Percentiles rank a stretch among this genome's conserved stretches.
phyloP scores from a whole-genome alignment of 352 stramenopile genomes.

The Phytopythium delawarense region DNA sequence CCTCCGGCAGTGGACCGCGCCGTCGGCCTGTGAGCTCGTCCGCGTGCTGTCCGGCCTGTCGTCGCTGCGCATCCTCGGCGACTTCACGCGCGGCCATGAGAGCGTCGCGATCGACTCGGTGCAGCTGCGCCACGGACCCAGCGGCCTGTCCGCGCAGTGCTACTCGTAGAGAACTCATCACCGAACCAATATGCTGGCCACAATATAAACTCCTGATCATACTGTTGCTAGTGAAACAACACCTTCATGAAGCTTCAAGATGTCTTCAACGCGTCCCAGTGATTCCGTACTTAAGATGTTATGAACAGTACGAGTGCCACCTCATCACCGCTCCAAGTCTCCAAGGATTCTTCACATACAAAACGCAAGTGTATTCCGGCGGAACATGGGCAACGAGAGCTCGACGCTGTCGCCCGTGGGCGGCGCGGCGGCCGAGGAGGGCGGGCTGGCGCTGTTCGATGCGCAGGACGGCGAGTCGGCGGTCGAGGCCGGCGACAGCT shows the following conservation, averaged over 20 bases:
- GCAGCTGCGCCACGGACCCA: conserved; percentile 46
- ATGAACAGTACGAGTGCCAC: not conserved
- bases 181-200: too few species aligned
- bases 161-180: conserved; percentile 13
- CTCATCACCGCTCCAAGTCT: not conserved
- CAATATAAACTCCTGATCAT: not conserved
- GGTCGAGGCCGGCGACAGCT: conserved; percentile 54
- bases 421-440: conserved; percentile 10
- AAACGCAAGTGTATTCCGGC: not conserved
- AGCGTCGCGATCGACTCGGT: conserved; percentile 88
- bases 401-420: conserved; percentile 21
- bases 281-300: not conserved
- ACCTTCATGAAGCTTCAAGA: too few species aligned
- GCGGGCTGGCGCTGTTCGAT: conserved; percentile 2
- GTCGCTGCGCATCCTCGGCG: conserved; percentile 82
- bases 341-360: not conserved
- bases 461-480: conserved; percentile 15
- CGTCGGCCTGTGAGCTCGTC: conserved; percentile 86
- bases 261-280: not conserved
- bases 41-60: conserved; percentile 83
- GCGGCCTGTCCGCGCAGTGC: conserved; percentile 29
- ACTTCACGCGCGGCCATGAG: conserved; percentile 90
- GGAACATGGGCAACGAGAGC: conserved; percentile 47
- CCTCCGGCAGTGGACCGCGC: conserved; percentile 60
- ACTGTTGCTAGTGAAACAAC: not conserved